Conservation (phyloP, 2,329 filamentous ascomycete species). For the Monilinia fructicola region DNA sequence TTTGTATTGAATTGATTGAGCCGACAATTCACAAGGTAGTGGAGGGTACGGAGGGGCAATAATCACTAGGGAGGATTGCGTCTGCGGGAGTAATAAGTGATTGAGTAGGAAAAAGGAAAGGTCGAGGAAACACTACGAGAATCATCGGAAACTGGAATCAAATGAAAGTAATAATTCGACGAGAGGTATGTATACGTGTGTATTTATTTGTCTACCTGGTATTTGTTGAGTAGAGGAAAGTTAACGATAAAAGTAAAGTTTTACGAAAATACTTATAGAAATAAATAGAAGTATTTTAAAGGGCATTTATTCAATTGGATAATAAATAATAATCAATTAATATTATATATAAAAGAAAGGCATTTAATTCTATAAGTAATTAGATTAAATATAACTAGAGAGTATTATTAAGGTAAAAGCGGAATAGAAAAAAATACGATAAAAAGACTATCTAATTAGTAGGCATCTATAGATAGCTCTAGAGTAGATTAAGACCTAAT, state of each 20-base stretch:
- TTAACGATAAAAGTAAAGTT: not conserved
- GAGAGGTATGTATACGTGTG: not conserved
- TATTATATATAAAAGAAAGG: no score
- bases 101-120: conserved; percentile 1
- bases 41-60: conserved; percentile 17
- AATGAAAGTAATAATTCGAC: conserved; percentile 3
- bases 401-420: no score
- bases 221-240: not conserved
- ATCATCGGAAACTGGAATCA: not conserved
- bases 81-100: not conserved
- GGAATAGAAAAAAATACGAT: no score
- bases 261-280: not conserved
- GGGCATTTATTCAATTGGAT: no score
- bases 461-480: no score
- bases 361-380: no score
- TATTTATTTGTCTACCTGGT: not conserved
- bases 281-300: no score
- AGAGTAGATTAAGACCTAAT: no score
- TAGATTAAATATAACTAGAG: no score
- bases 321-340: no score
- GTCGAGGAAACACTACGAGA: not conserved
- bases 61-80: conserved; percentile 9
- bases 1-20: conserved; percentile 17
- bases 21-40: conserved; percentile 24
- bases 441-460: no score